Conservation (phyloP, 176 grass and related monocot species). For the Hordeum marinum region DNA sequence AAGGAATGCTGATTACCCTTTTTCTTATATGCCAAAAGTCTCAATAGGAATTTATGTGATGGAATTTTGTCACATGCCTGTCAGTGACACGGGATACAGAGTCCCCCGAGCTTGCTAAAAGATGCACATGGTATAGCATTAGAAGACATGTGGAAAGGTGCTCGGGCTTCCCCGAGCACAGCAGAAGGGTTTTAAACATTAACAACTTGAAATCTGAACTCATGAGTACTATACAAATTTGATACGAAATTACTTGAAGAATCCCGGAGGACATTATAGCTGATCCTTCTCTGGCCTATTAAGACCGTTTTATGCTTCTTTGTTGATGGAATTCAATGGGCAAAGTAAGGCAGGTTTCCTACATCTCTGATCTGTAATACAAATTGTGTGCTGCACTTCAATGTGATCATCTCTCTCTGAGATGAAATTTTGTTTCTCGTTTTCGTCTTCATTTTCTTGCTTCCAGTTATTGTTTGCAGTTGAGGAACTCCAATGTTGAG, state of each 20-base stretch:
- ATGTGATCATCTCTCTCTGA: too few relatives aligned
- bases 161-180: neutral
- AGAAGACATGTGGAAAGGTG: too few relatives aligned
- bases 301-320: neutral
- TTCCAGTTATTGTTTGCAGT: neutral
- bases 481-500: neutral
- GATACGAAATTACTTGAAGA: neutral
- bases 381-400: too few relatives aligned
- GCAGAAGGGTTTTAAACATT: neutral
- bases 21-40: neutral
- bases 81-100: neutral
- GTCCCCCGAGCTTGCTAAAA: neutral
- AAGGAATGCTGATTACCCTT: neutral
- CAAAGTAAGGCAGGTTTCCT: neutral
- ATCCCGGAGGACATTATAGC: neutral
- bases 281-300: neutral
- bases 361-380: too few relatives aligned
- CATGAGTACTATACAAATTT: neutral
- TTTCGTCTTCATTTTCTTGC: neutral
- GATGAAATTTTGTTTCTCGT: neutral
- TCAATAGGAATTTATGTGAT: neutral
- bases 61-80: neutral
- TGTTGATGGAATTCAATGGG: neutral
- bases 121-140: neutral
- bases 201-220: neutral